These are phyloP conservation scores for Coriaria nepalensis DNA, from an alignment of 306 rosid species.

Conservation along the genomic window DNA sequence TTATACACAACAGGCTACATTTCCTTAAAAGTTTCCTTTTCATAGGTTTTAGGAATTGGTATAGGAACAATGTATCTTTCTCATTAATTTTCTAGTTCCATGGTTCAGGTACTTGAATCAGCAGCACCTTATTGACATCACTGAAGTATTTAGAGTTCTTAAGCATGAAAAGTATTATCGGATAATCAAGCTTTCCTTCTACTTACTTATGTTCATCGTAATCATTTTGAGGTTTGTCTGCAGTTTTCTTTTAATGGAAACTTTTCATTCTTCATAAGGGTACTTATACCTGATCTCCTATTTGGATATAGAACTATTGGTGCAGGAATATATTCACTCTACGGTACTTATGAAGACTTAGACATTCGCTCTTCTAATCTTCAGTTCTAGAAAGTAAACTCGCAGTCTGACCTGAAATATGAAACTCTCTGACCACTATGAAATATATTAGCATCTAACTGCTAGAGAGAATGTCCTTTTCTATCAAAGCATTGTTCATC, in stretches of 20 bases:
- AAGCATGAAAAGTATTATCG: constrained; percentile 63
- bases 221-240: constrained; percentile 59
- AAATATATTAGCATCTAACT: too few relatives aligned
- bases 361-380: constrained; percentile 27
- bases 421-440: too few relatives aligned
- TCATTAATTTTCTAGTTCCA: too few relatives aligned
- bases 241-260: neutral
- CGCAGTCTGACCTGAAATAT: too few relatives aligned
- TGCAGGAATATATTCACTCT: constrained; percentile 23
- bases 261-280: neutral
- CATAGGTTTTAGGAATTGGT: too few relatives aligned
- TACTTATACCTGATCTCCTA: constrained; percentile 15
- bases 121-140: constrained; percentile 79
- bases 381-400: constrained; percentile 28
- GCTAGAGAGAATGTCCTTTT: too few relatives aligned
- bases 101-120: constrained; percentile 51
- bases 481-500: too few relatives aligned
- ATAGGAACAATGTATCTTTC: too few relatives aligned
- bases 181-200: constrained; percentile 51
- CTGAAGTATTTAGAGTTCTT: constrained; percentile 70
- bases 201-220: constrained; percentile 38
- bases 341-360: constrained; percentile 26
- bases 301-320: constrained; percentile 25
- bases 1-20: neutral
- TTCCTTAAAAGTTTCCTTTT: too few relatives aligned